Base-by-base conservation (phyloP, 2,329 filamentous ascomycete genomes). In the Drechslera avenae region DNA sequence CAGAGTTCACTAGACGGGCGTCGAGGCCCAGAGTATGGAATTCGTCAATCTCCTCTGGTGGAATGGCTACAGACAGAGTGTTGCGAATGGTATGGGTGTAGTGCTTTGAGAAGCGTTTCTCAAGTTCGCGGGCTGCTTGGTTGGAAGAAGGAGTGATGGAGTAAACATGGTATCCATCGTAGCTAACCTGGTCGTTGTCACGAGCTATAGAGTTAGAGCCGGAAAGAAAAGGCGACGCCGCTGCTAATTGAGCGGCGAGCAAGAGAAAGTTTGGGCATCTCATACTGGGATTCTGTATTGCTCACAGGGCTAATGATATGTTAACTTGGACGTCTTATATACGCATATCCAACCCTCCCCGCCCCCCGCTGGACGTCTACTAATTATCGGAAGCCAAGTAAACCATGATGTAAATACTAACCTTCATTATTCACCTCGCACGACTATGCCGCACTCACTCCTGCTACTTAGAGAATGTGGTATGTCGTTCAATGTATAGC, bases 1-100 rank as follows among this genome's bases (percentile, higher is more conserved):
- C 71, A 12, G 73, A 67, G 52, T 79, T 76, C 67, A 80, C 73
- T 10, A 75, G 58, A 33, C 72, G 66, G 5, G 59, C 59, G n/a
- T 70, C 63, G 35, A 78, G 60, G 3, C 65, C 68, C 7, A 75
- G 59, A 7, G 64, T 60, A 40, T 76, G 53, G 49, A 79, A 79
- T 3, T 66, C 63, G 0, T 60, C 50, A 9, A 78, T 46, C 26
- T 76, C 69, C 3, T 72, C 63, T 14, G 74, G 72, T 10, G 77
- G 66, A 33, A 80, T 65, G 9, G 73, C 73, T 36, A 80, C 50
- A 8, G 60, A 65, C 9, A 65, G 39, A 7, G 52, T 53, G 19
- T 64, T 44, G 30, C 60, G 60, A 14, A 61, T 52, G 5, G 57
- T 52, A 45, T 65, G 62, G 13, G 60, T 64, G 28, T 64, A 45